Evolutionary conservation across 2,329 filamentous ascomycete genomes (phyloP).

Genomic region (Keithomyces neogunnii): DNA sequence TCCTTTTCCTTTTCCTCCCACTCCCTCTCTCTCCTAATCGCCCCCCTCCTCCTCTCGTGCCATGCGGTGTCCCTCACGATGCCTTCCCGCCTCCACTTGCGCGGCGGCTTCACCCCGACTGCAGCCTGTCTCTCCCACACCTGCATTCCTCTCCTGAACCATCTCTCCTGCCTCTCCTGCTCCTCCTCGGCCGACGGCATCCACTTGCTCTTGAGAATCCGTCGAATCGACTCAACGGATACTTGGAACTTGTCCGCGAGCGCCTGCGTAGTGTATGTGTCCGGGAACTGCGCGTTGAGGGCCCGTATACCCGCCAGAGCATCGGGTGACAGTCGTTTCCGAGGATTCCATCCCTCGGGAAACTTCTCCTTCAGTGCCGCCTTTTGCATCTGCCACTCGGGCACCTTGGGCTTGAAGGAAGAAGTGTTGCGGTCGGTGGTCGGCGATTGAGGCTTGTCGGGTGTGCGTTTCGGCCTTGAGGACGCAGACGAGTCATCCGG

Average conservation of each 20-base stretch:
- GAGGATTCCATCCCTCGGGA: constrained; percentile 69
- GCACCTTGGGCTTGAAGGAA: background rate
- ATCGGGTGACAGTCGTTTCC: constrained; percentile 84
- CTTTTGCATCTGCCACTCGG: constrained; percentile 68
- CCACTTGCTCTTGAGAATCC: constrained; percentile 80
- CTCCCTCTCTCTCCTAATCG: constrained; percentile 16
- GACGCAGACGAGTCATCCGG: background rate
- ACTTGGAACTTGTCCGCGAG: constrained; percentile 75
- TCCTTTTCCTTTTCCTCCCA: constrained; percentile 22
- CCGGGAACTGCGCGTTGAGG: constrained; percentile 68
- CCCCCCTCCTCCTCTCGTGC: constrained; percentile 25
- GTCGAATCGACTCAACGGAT: constrained; percentile 77
- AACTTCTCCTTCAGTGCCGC: constrained; percentile 69
- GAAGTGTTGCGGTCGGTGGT: background rate
- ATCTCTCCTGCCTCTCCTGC: constrained; percentile 47
- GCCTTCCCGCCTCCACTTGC: constrained; percentile 49
- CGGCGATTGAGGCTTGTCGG: background rate
- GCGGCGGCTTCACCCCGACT: constrained; percentile 53
- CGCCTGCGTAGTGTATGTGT: constrained; percentile 63
- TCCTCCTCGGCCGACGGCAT: constrained; percentile 51
- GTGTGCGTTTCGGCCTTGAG: background rate
- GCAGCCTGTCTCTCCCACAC: constrained; percentile 54
- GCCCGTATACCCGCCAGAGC: constrained; percentile 83
- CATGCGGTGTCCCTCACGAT: constrained; percentile 35
- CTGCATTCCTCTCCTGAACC: constrained; percentile 51